phyloP scores from a whole-genome alignment of 345 rosid genomes.

The Anastatica hierochuntica region DNA sequence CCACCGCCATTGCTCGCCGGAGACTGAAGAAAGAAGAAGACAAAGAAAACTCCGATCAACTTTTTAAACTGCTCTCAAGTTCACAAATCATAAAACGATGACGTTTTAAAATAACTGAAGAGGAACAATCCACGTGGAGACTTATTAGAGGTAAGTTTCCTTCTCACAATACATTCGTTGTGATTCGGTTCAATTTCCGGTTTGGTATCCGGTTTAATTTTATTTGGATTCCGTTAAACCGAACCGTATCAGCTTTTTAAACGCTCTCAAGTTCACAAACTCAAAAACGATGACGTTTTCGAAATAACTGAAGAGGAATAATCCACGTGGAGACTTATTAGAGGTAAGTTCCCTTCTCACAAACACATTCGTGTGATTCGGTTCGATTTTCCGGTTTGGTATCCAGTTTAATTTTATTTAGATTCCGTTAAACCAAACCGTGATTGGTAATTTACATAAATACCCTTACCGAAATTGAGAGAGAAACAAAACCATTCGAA shows the following conservation, averaged over 20 bases:
- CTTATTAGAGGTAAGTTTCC: conserved; percentile 1
- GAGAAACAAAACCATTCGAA: conserved; percentile 11
- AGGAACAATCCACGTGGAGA: conserved; percentile 41
- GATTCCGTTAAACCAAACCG: conserved; percentile 4
- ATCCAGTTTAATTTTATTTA: background rate
- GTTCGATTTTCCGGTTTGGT: conserved; percentile 1
- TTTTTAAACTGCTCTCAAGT: background rate
- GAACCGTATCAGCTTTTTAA: background rate
- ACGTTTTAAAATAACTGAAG: conserved; percentile 12
- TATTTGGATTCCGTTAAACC: background rate
- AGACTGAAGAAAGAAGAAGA: background rate
- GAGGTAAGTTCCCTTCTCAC: conserved; percentile 6
- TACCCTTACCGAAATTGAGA: conserved; percentile 1
- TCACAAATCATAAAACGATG: background rate
- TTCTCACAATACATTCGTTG: conserved; percentile 9
- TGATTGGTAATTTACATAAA: conserved; percentile 8
- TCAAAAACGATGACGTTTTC: background rate
- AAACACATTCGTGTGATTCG: background rate
- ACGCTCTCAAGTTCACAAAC: background rate
- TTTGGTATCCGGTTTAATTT: background rate
- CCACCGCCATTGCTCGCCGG: conserved; percentile 42
- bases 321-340: conserved; percentile 41
- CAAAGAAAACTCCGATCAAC: conserved; percentile 15
- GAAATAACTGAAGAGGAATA: conserved; percentile 18
- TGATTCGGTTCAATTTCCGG: conserved; percentile 2